Percentiles rank a stretch among this genome's conserved stretches.
These are phyloP conservation scores for Amphichorda felina DNA, from an alignment of 2,329 filamentous ascomycete species.

Conservation along the genomic window DNA sequence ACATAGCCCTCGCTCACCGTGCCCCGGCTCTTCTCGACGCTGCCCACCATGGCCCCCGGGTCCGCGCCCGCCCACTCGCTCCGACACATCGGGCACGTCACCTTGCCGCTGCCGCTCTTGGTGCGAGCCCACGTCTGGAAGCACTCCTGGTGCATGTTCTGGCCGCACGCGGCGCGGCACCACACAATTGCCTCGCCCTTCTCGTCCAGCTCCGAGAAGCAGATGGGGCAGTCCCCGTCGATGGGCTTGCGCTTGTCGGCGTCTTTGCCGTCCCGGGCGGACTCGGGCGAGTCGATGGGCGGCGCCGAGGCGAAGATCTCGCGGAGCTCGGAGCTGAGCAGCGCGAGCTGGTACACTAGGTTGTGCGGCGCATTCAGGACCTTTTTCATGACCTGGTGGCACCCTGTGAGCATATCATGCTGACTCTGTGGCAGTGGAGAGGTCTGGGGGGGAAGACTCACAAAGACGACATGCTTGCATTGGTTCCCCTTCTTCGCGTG, in stretches of 20 bases:
- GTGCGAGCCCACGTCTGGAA: conserved; percentile 41
- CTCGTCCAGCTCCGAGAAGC: conserved; percentile 33
- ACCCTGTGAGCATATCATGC: too few species aligned
- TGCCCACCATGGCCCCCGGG: conserved; percentile 22
- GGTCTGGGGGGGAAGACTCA: conserved; percentile 11
- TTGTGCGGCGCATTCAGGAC: conserved; percentile 45
- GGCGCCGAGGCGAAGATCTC: conserved; percentile 45
- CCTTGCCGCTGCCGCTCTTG: conserved; percentile 22
- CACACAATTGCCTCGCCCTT: conserved; percentile 29
- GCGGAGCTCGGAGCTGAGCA: conserved; percentile 45
- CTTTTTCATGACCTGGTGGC: conserved; percentile 36
- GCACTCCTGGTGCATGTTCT: conserved; percentile 42
- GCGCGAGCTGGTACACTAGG: conserved; percentile 49
- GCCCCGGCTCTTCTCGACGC: conserved; percentile 23
- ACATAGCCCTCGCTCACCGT: conserved; percentile 42
- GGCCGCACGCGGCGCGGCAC: conserved; percentile 37
- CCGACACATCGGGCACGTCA: conserved; percentile 52
- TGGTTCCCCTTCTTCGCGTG: conserved; percentile 40
- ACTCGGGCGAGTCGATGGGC: conserved; percentile 27
- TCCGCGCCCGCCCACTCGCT: conserved; percentile 42
- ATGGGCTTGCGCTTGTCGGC: conserved; percentile 31
- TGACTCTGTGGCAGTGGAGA: too few species aligned
- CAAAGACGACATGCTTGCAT: conserved; percentile 56
- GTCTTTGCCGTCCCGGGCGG: conserved; percentile 1
- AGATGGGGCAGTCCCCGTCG: conserved; percentile 46